These are phyloP conservation scores for Sporobolomyces roseus DNA, from an alignment of 768 basidiomycete species.

Conservation along the genomic window DNA sequence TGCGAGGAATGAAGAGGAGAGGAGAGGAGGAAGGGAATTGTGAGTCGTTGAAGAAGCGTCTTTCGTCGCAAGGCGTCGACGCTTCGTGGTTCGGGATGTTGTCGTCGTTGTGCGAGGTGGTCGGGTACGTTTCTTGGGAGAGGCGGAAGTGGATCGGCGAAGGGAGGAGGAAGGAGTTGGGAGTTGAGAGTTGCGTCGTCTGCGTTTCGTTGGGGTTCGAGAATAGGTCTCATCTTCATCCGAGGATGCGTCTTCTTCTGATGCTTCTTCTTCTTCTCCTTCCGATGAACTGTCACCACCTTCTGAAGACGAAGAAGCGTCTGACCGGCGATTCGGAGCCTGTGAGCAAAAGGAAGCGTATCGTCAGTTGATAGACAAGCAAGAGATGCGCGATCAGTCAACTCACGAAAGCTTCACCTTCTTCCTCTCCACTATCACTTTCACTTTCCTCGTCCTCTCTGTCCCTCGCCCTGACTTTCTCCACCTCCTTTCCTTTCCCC, in stretches of 20 bases:
- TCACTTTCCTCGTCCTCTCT: constrained; percentile 30
- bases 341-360: not conserved
- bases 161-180: too few relatives aligned
- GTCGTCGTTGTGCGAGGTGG: not conserved
- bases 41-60: constrained; percentile 43
- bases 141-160: too few relatives aligned
- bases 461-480: not conserved
- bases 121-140: too few relatives aligned
- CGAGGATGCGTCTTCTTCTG: not conserved
- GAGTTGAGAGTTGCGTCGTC: constrained; percentile 1
- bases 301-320: not conserved
- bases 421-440: constrained; percentile 44
- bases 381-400: not conserved
- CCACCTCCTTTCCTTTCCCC: not conserved
- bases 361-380: not conserved
- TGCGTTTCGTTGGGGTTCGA: not conserved
- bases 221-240: too few relatives aligned
- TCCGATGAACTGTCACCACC: not conserved
- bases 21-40: constrained; percentile 46
- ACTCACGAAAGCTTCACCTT: constrained; percentile 48
- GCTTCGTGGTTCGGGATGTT: constrained; percentile 8
- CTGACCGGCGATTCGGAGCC: not conserved
- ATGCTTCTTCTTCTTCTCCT: too few relatives aligned
- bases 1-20: constrained; percentile 15
- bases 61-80: not conserved